A percentile compares a stretch with the other conserved stretches of the same genome.
Conservation (phyloP, 345 rosid genomes). For the Gossypium thurberi region DNA sequence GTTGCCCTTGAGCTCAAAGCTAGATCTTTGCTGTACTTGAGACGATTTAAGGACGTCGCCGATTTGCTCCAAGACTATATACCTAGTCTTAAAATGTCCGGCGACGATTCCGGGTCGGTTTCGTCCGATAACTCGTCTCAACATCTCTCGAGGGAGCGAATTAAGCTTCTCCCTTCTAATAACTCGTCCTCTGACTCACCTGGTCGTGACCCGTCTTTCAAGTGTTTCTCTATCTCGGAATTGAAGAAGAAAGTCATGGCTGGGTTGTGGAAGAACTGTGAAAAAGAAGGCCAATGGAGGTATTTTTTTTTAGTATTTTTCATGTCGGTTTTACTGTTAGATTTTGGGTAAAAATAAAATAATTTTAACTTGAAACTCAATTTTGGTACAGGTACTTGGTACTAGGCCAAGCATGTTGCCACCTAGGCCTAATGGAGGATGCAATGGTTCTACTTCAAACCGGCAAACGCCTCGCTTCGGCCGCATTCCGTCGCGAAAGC, state of each 20-base stretch:
- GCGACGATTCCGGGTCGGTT: constrained; percentile 45
- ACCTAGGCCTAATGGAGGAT: constrained; percentile 92
- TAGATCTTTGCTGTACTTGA: constrained; percentile 46
- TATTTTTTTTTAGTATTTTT: constrained; percentile 12
- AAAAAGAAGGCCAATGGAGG: constrained; percentile 93
- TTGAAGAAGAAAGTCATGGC: constrained; percentile 87
- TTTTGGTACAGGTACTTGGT: constrained; percentile 51
- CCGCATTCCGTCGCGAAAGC: constrained; percentile 87
- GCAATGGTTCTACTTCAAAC: constrained; percentile 91
- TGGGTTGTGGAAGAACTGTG: constrained; percentile 65
- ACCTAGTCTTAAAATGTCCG: constrained; percentile 51
- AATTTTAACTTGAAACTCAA: background rate
- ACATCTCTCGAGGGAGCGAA: constrained; percentile 44
- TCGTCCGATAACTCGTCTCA: constrained; percentile 51
- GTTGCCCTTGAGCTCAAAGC: constrained; percentile 64
- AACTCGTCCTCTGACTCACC: constrained; percentile 30
- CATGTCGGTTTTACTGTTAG: background rate
- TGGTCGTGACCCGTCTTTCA: constrained; percentile 51
- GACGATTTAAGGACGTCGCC: constrained; percentile 61
- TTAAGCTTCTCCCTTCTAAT: constrained; percentile 41
- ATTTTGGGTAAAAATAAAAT: background rate
- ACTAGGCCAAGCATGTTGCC: constrained; percentile 87
- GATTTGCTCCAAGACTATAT: constrained; percentile 81
- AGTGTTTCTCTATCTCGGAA: constrained; percentile 81
- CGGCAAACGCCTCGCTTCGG: constrained; percentile 89